These are phyloP conservation scores for Ophioceras dolichostomum DNA, from an alignment of 2,329 filamentous ascomycete genomes.

Conservation along the genomic window DNA sequence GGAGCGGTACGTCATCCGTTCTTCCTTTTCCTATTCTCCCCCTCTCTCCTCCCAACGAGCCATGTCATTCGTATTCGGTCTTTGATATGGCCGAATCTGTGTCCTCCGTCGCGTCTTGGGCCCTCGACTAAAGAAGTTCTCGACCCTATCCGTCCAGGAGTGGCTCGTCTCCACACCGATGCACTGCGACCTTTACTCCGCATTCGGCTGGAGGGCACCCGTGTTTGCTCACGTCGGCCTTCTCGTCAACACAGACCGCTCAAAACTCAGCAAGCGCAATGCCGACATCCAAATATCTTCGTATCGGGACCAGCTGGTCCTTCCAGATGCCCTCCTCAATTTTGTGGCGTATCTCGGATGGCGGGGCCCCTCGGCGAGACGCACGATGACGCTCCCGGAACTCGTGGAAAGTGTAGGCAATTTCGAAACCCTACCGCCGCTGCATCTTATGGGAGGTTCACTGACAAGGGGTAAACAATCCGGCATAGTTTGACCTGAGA, in stretches of 20 bases:
- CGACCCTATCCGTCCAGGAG: constrained; percentile 41
- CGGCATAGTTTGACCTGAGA: constrained; percentile 59
- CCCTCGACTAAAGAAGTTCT: too few relatives aligned
- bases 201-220: constrained; percentile 62
- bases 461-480: not conserved
- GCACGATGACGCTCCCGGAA: constrained; percentile 59
- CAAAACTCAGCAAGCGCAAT: constrained; percentile 81
- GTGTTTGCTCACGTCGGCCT: constrained; percentile 73
- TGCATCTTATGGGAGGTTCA: not conserved
- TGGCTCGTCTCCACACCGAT: constrained; percentile 92
- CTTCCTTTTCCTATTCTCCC: not conserved
- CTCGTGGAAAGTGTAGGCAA: constrained; percentile 53
- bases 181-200: constrained; percentile 58
- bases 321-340: constrained; percentile 50
- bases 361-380: constrained; percentile 52
- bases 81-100: too few relatives aligned
- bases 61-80: too few relatives aligned
- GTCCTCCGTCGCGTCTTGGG: too few relatives aligned
- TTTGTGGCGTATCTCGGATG: constrained; percentile 81
- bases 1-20: constrained; percentile 50
- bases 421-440: constrained; percentile 4
- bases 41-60: constrained; percentile 2
- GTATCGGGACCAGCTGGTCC: constrained; percentile 32
- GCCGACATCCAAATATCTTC: constrained; percentile 36
- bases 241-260: constrained; percentile 53